These are phyloP conservation scores for Tolypocladium tropicale DNA, from an alignment of 2,329 filamentous ascomycete genomes.

Conservation along the genomic window DNA sequence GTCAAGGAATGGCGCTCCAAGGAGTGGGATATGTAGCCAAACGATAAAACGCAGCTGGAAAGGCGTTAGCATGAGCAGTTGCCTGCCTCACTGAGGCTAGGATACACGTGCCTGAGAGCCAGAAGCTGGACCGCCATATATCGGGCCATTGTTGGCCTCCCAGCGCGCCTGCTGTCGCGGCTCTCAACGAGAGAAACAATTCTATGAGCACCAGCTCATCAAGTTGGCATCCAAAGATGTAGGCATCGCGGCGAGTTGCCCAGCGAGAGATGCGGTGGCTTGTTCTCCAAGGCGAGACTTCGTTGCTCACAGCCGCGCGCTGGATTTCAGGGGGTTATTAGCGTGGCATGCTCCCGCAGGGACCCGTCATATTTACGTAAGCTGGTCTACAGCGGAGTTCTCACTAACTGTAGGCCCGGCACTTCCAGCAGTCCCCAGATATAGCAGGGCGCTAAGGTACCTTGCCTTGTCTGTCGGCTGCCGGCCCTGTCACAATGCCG, in stretches of 20 bases:
- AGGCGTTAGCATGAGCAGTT: not conserved
- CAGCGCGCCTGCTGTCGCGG: not conserved
- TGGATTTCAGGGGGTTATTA: not conserved
- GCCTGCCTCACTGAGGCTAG: not conserved
- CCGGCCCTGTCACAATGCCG: no score
- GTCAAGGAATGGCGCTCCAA: constrained; percentile 38
- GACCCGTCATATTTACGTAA: no score
- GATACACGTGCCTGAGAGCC: constrained; percentile 5
- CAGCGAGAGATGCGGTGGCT: not conserved
- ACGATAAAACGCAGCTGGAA: constrained; percentile 33
- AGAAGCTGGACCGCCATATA: constrained; percentile 4
- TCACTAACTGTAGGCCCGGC: no score
- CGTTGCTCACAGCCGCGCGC: not conserved
- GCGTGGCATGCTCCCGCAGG: not conserved
- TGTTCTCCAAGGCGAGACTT: no score
- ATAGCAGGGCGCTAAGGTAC: no score
- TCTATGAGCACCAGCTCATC: not conserved
- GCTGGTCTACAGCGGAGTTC: no score
- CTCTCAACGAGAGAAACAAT: not conserved
- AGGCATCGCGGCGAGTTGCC: not conserved
- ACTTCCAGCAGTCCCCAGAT: no score
- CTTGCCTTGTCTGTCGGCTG: no score
- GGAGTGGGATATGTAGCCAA: constrained; percentile 35
- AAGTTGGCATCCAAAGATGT: not conserved
- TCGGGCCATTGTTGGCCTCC: constrained; percentile 4